Conservation (phyloP, 371 early-diverging fungal genomes). For the Apophysomyces variabilis region DNA sequence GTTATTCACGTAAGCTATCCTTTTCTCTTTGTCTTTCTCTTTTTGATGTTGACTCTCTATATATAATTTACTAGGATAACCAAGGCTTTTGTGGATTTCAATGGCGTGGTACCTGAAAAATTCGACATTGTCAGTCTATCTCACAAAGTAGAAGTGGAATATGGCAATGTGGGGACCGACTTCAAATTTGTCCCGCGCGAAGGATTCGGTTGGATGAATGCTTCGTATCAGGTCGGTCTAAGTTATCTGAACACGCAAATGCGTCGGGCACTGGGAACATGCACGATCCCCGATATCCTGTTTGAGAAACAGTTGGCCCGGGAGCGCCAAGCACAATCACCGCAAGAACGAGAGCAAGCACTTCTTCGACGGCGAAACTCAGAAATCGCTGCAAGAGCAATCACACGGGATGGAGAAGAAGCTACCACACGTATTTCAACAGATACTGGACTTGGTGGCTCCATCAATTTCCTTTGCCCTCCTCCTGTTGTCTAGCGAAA, state of each 20-base stretch:
- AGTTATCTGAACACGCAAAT: conserved; percentile 75
- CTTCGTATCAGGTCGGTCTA: conserved; percentile 87
- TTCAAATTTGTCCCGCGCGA: conserved; percentile 95
- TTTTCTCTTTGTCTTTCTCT: not conserved
- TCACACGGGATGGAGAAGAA: conserved; percentile 29
- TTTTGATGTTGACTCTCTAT: not conserved
- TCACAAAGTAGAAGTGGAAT: conserved; percentile 93
- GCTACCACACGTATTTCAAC: conserved; percentile 27
- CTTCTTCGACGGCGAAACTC: conserved; percentile 30
- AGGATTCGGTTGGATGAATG: conserved; percentile 99
- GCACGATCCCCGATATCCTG: conserved; percentile 78
- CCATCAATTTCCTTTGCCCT: not conserved
- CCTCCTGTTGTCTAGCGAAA: too few species aligned
- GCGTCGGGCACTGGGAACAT: conserved; percentile 84
- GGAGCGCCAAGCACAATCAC: conserved; percentile 25
- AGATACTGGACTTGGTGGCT: conserved; percentile 14
- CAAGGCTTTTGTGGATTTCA: conserved; percentile 91
- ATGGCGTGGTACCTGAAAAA: conserved; percentile 95
- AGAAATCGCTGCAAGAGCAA: conserved; percentile 33
- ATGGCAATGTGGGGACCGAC: conserved; percentile 94
- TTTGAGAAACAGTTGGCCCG: conserved; percentile 53
- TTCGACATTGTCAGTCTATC: conserved; percentile 92
- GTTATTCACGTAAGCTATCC: conserved; percentile 78
- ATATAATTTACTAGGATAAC: conserved; percentile 58
- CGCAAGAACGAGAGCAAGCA: not conserved